Evolutionary conservation across 192 early-diverging fungal genomes (phyloP).

Genomic region (Linnemannia exigua): DNA sequence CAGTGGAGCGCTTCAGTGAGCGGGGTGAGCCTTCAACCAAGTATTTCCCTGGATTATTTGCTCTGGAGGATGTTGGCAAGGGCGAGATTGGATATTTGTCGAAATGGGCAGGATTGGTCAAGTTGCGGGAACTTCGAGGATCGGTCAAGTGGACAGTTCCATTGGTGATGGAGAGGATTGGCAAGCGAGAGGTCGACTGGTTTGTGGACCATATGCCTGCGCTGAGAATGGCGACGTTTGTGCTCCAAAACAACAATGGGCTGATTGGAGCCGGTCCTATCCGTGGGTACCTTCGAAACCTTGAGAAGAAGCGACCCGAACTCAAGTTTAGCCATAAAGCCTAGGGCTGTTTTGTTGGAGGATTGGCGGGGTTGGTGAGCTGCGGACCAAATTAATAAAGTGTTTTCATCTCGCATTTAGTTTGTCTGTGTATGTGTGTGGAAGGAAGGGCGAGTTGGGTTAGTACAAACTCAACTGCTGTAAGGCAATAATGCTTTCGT

Average conservation of each 20-base stretch:
- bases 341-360: neutral
- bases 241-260: neutral
- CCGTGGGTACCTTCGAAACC: neutral
- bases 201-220: neutral
- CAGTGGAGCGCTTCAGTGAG: too few species aligned
- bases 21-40: too few species aligned
- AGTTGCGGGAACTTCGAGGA: neutral
- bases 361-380: too few species aligned
- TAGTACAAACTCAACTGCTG: too few species aligned
- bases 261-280: neutral
- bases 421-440: too few species aligned
- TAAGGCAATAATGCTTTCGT: too few species aligned
- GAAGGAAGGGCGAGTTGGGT: too few species aligned
- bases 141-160: neutral
- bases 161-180: neutral
- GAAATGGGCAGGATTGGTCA: neutral
- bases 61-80: neutral
- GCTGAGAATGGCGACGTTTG: neutral
- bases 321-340: neutral
- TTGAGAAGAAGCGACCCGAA: neutral
- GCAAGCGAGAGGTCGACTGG: neutral
- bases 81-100: neutral
- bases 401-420: too few species aligned
- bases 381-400: neutral
- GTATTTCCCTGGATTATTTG: neutral